Evolutionary conservation across 495 filamentous ascomycete genomes (phyloP).

Genomic region (Lasiosphaeria hispida): DNA sequence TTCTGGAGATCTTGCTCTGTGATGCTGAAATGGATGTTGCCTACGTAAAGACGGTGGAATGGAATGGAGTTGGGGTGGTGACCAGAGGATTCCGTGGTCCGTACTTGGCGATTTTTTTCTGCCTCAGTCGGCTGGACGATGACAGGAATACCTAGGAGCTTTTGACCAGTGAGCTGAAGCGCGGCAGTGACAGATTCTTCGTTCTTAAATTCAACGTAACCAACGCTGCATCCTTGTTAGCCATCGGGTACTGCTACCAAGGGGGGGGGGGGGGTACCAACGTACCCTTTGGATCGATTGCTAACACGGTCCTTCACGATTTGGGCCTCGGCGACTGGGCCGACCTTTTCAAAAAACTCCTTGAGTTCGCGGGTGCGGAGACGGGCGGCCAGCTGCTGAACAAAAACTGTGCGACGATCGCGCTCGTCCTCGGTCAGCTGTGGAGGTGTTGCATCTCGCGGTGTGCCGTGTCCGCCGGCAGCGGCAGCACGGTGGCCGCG

Average conservation of each 20-base stretch:
- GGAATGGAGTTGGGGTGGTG: slow-evolving; percentile 70
- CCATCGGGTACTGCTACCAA: slow-evolving; percentile 7
- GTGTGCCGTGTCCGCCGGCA: slow-evolving; percentile 51
- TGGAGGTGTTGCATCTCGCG: slow-evolving; percentile 56
- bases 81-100: slow-evolving; percentile 69
- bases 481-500: slow-evolving; percentile 50
- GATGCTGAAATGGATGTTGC: slow-evolving; percentile 99
- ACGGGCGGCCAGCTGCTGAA: slow-evolving; percentile 93
- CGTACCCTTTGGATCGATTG: slow-evolving; percentile 95
- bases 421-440: slow-evolving; percentile 92
- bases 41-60: slow-evolving; percentile 98
- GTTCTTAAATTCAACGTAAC: slow-evolving; percentile 98
- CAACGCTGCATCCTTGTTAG: slow-evolving; percentile 66
- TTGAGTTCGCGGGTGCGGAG: slow-evolving; percentile 90
- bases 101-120: slow-evolving; percentile 97
- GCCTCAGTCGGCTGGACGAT: slow-evolving; percentile 98
- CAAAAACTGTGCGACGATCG: slow-evolving; percentile 95
- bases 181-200: slow-evolving; percentile 92
- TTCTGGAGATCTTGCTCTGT: slow-evolving; percentile 94
- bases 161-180: slow-evolving; percentile 98
- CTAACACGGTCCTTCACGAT: slow-evolving; percentile 99
- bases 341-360: slow-evolving; percentile 94
- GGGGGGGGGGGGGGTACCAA: slow-evolving; percentile 16
- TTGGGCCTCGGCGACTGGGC: slow-evolving; percentile 94
- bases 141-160: slow-evolving; percentile 96